Conservation (phyloP, 1,284 basidiomycete genomes). For the Sporisorium iseilematis-ciliati region DNA sequence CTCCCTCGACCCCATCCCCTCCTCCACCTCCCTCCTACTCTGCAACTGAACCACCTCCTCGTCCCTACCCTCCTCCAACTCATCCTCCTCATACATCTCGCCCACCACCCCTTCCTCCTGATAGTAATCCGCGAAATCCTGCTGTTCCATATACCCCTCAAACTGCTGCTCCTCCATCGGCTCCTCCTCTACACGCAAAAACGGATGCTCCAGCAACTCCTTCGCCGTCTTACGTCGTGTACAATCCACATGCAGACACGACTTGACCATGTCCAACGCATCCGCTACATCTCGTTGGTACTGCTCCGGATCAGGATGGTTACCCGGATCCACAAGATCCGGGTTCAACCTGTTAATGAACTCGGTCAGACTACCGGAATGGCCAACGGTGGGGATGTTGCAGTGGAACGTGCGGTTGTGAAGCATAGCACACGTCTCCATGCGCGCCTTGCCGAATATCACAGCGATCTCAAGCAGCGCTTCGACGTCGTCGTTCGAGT, state of each 20-base stretch:
- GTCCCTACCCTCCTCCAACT: conserved; percentile 16
- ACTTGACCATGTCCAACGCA: conserved; percentile 61
- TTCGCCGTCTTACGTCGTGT: conserved; percentile 61
- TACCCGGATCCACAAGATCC: conserved; percentile 42
- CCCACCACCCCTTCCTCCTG: not conserved
- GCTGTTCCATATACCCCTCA: conserved; percentile 12
- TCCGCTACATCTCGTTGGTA: conserved; percentile 57
- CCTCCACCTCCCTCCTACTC: conserved; percentile 26
- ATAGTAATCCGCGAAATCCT: conserved; percentile 41
- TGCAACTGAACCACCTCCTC: conserved; percentile 39
- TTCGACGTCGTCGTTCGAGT: conserved; percentile 93
- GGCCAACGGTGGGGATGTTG: conserved; percentile 55
- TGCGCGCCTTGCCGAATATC: conserved; percentile 84
- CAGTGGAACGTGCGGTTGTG: conserved; percentile 75
- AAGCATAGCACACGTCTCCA: conserved; percentile 87
- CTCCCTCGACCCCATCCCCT: conserved; percentile 10
- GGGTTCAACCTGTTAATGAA: conserved; percentile 65
- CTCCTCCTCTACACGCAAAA: conserved; percentile 43
- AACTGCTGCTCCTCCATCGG: conserved; percentile 24
- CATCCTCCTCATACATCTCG: conserved; percentile 21
- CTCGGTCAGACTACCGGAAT: conserved; percentile 53
- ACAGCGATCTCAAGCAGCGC: conserved; percentile 93
- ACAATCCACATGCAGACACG: conserved; percentile 64
- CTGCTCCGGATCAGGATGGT: conserved; percentile 58
- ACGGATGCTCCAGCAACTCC: conserved; percentile 61